A percentile compares a stretch with the other conserved stretches of the same genome.
Evolutionary conservation across 495 filamentous ascomycete species (phyloP).

Genomic region (Penicillium bialowiezense): DNA sequence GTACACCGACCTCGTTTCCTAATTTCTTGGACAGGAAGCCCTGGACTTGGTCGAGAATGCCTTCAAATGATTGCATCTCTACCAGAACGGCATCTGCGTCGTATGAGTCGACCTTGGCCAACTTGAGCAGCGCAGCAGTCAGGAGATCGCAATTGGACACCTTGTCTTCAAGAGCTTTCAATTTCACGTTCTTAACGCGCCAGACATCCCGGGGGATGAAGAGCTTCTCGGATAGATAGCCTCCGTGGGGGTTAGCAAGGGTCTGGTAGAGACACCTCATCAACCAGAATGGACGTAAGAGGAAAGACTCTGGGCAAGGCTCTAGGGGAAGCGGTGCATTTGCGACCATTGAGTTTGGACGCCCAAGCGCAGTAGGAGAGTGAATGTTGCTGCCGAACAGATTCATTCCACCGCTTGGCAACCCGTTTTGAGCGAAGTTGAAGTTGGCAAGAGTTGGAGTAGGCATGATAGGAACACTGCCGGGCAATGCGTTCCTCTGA

Average conservation of each 20-base stretch:
- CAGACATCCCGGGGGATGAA: constrained; percentile 92
- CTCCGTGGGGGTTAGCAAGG: constrained; percentile 83
- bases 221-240: constrained; percentile 84
- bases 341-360: constrained; percentile 56
- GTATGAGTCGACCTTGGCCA: constrained; percentile 77
- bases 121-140: constrained; percentile 82
- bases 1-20: constrained; percentile 84
- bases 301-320: constrained; percentile 81
- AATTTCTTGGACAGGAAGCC: constrained; percentile 73
- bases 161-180: constrained; percentile 90
- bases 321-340: constrained; percentile 75
- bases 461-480: constrained; percentile 61
- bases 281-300: constrained; percentile 93
- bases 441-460: constrained; percentile 62
- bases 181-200: constrained; percentile 89
- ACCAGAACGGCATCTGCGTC: constrained; percentile 90
- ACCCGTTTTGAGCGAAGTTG: constrained; percentile 52
- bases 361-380: constrained; percentile 64
- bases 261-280: constrained; percentile 93
- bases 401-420: constrained; percentile 66
- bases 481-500: constrained; percentile 39
- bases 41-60: constrained; percentile 82
- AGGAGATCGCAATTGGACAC: constrained; percentile 89
- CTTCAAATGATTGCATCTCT: constrained; percentile 93
- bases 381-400: constrained; percentile 86